Conservation (phyloP, 78 protist genomes). For the Capsaspora owczarzaki region DNA sequence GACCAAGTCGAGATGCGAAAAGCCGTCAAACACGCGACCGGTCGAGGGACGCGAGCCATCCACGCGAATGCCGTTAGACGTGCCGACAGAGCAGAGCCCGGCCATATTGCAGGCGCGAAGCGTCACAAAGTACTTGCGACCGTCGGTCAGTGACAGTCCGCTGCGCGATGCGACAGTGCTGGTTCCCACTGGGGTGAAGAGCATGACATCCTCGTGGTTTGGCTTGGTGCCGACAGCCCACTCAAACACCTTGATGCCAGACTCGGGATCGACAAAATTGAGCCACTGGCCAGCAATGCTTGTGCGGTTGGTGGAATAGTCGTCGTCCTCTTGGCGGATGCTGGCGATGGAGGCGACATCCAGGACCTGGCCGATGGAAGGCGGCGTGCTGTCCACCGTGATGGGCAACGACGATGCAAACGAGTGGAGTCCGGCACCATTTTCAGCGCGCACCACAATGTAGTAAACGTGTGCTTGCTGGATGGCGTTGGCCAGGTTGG, state of each 20-base stretch:
- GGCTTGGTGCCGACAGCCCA: not conserved
- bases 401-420: not conserved
- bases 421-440: not conserved
- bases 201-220: not conserved
- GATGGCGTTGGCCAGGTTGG: not conserved
- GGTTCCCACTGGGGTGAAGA: not conserved
- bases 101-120: not conserved
- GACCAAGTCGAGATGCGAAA: not conserved
- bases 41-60: not conserved
- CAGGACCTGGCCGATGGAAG: not conserved
- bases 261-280: not conserved
- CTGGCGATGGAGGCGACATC: not conserved
- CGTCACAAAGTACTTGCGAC: not conserved
- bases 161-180: not conserved
- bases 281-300: not conserved
- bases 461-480: not conserved
- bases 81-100: not conserved
- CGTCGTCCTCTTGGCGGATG: not conserved
- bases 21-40: slow-evolving; percentile 2
- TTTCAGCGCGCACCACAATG: not conserved
- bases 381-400: not conserved
- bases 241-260: not conserved
- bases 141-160: not conserved
- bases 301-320: not conserved
- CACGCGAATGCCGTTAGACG: not conserved